Base-by-base conservation (phyloP, 768 basidiomycete genomes). In the Boletus reticulatus region DNA sequence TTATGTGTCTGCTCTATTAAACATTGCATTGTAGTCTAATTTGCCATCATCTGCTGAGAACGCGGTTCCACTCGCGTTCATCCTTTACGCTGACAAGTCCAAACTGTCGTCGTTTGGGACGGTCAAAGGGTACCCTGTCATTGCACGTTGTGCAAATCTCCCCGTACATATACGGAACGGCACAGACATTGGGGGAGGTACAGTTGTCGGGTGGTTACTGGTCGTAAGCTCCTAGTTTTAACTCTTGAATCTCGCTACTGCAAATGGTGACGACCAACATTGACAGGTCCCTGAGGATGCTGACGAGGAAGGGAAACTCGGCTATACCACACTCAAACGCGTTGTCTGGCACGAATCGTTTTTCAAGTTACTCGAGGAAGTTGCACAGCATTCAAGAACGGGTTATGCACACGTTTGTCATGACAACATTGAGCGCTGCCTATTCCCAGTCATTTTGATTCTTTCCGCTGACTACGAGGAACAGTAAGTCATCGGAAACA, bases 391-490 rank as follows among this genome's bases (percentile, higher is more conserved):
- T 16, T 62, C 68, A 0, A 34, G 56, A 7, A 62, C 49, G 2
- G 75, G 76, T 0, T 65, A 55, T 45, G 19, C 32, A 0, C 53
- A 58, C 22, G n/a, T 52, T 12, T 76, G 70, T 10, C 65, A 75
- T 57, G 59, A 60, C 4, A 56, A 27, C 42, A 34, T 73, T 13
- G 3, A 24, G 3, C 68, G 64, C 0, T 58, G 39, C 13, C 41
- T 80, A 0, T 79, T 67, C 31, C 76, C 75, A 1, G 27, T 73
- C 8, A 63, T 80, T 19, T 32, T 76, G 0, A 75, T 78, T 4
- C 58, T 78, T 2, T 74, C 71, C 8, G 70, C 72, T 6, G 76
- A 80, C 50, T 80, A 77, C 50, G 72, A 80, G 55, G 78, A 81
- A 67, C 73, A 75, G 79, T 80, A 68, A 13, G 41, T 34, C 13